Conservation (phyloP, 2,329 filamentous ascomycete species). For the Fusarium clavum region DNA sequence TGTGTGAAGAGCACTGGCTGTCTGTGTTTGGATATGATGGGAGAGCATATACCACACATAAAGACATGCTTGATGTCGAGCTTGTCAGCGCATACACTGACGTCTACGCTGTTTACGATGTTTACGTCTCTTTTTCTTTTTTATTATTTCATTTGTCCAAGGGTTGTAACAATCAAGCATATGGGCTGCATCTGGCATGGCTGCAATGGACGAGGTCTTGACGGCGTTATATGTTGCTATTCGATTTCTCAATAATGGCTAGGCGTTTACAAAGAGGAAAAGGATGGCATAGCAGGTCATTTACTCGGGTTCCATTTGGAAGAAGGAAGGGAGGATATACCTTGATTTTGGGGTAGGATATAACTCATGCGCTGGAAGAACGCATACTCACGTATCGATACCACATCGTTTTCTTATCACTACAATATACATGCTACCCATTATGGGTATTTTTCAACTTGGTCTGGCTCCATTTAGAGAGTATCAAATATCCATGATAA, state of each 20-base stretch:
- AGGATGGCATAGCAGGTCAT: conserved; percentile 24
- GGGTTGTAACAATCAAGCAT: conserved; percentile 35
- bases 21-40: conserved; percentile 35
- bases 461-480: no score
- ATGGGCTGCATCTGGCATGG: conserved; percentile 34
- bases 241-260: conserved; percentile 17
- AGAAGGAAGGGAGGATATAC: conserved; percentile 31
- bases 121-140: conserved; percentile 27
- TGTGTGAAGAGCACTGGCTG: conserved; percentile 43
- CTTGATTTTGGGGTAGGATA: conserved; percentile 28
- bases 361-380: conserved; percentile 39
- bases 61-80: conserved; percentile 1
- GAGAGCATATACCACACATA: neutral
- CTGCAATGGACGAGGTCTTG: conserved; percentile 29
- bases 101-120: conserved; percentile 30
- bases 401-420: conserved; percentile 42
- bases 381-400: conserved; percentile 44
- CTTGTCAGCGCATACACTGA: conserved; percentile 14
- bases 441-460: conserved; percentile 3
- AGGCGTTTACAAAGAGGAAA: conserved; percentile 44
- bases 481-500: neutral
- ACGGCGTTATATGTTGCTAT: conserved; percentile 36
- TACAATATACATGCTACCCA: conserved; percentile 24
- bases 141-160: conserved; percentile 33
- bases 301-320: conserved; percentile 19